phyloP scores from a whole-genome alignment of 257 asterid species.

The Buddleja alternifolia region DNA sequence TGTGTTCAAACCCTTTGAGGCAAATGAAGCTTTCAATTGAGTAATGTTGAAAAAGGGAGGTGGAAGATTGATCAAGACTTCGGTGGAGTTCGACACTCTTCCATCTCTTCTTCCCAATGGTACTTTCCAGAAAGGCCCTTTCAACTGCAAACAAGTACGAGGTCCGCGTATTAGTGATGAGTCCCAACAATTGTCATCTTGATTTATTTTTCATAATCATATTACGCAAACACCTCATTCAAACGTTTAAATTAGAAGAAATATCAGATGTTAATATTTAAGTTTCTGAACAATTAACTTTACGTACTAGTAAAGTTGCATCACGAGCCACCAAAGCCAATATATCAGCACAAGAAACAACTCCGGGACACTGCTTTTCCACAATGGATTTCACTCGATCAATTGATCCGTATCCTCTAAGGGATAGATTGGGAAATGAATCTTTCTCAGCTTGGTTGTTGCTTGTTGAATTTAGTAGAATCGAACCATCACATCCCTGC shows the following conservation, averaged over 20 bases:
- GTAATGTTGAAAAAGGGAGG: constrained; percentile 49
- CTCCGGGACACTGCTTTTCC: constrained; percentile 60
- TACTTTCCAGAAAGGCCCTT: constrained; percentile 54
- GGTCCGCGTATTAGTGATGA: no score
- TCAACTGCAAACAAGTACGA: constrained; percentile 26
- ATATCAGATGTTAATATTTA: neutral
- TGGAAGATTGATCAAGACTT: constrained; percentile 44
- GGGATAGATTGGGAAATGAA: constrained; percentile 50
- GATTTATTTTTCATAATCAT: no score
- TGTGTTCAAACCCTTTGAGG: constrained; percentile 46
- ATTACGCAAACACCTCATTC: no score
- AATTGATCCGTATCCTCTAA: constrained; percentile 56
- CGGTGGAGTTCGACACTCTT: constrained; percentile 40
- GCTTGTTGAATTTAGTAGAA: constrained; percentile 50
- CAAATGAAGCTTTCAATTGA: constrained; percentile 42
- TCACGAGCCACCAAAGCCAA: constrained; percentile 67
- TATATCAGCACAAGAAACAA: constrained; percentile 81
- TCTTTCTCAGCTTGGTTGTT: constrained; percentile 54
- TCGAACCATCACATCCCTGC: constrained; percentile 80
- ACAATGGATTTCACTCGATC: constrained; percentile 56
- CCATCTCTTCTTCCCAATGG: constrained; percentile 67
- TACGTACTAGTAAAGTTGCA: constrained; percentile 37
- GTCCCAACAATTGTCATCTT: no score
- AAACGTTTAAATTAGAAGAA: no score
- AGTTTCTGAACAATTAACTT: neutral